Conservation (phyloP, 2,329 filamentous ascomycete genomes). For the Fusarium sp. region DNA sequence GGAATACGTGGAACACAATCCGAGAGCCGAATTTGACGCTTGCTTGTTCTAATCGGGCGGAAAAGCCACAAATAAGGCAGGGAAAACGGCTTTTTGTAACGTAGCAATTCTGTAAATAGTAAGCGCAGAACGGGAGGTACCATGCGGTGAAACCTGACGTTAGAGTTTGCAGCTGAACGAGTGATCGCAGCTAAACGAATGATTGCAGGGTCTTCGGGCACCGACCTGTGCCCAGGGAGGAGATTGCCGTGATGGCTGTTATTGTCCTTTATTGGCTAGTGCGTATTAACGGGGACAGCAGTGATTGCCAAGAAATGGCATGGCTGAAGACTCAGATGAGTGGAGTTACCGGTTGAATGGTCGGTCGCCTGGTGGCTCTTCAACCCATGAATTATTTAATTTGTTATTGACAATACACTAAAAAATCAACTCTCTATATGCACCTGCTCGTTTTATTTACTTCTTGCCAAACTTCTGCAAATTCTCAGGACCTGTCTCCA, state of each 20-base stretch:
- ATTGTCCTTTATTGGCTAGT: neutral
- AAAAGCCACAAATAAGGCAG: neutral
- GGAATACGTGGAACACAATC: neutral
- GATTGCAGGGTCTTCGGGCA: neutral
- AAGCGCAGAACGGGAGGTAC: neutral
- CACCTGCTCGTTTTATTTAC: neutral
- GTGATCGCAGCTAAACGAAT: neutral
- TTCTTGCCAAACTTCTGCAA: constrained; percentile 8
- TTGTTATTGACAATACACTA: neutral
- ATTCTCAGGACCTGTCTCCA: constrained; percentile 14
- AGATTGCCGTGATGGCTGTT: neutral
- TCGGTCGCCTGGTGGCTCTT: neutral
- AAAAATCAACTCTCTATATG: neutral
- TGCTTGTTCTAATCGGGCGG: neutral
- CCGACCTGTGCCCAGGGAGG: neutral
- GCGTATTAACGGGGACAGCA: neutral
- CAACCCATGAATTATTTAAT: neutral
- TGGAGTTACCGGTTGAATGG: too few species aligned
- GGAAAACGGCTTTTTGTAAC: neutral
- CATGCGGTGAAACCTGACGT: neutral
- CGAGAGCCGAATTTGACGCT: neutral
- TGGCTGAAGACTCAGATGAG: too few species aligned
- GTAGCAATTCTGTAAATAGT: too few species aligned
- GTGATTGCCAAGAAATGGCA: too few species aligned
- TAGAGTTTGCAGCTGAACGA: neutral